Base-by-base conservation (phyloP, 495 filamentous ascomycete species). In the Wilcoxina mikolae region DNA sequence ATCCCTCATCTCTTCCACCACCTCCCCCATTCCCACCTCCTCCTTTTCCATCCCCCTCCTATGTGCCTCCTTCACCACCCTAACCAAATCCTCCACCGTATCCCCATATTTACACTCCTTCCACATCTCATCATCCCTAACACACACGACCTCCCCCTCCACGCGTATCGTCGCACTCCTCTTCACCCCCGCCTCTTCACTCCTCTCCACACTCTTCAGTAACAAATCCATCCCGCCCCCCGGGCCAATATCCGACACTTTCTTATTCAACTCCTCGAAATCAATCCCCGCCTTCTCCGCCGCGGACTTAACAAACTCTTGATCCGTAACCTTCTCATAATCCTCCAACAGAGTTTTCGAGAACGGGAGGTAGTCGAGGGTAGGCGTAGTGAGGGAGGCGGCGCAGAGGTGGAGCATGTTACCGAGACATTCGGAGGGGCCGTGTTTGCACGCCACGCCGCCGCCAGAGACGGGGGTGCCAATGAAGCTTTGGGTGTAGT, bases 401-500 rank as follows among this genome's bases (percentile, higher is more conserved):
- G 87, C 91, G 72, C 91, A 99, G 53, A 96, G 81, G 58, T 90
- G 81, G 65, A 99, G 73, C 70, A 94, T 94, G 68, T 99, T 84
- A 17, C 89, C 89, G 60, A 96, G 78, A 64, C 91, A 99, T 71
- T 99, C 91, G 12, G 72, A 72, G 3, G 87, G 83, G 3, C 91
- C 93, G 63, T 96, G 91, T 67, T 72, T 93, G 73, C 93, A 99
- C 12, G 73, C 71, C 18, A 89, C 77, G 9, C 82, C 83, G 65
- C 81, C 82, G 65, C 77, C 45, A 20, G 55, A 35, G 2, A 60
- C 24, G 24, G 41, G 52, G 15, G 49, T 52, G 20, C 90, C 91
- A 65, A 98, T 95, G 62, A 84, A 96, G 0, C 85, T 90, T 51
- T 95, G 73, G 18, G 75, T 80, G 68, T 96, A 98, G 70, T 94